Evolutionary conservation across 225 moss, liverwort and hornwort genomes (phyloP), one percentile per base, ranked within the genome.

Genomic region (Lunularia cruciata): DNA sequence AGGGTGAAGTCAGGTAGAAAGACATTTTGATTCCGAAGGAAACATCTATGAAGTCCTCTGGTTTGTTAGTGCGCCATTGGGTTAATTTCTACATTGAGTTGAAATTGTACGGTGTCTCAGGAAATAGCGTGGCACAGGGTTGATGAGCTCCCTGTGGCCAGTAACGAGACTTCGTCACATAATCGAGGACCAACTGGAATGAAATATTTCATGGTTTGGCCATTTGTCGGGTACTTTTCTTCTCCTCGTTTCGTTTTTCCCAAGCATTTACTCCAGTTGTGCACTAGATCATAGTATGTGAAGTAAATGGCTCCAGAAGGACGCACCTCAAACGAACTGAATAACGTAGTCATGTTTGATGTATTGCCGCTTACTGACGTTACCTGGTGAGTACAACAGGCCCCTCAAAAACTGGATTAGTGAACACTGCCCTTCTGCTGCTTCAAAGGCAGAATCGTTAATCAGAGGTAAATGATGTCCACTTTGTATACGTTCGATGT

Each of bases 111-210:
- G n/a, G n/a, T 30, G 22, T 33, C 59, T 32, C 80, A 86, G 86
- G 96, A 98, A 70, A 98, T 98, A 62, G 90, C 93, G 3, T 98
- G 96, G 96, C 96, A 98, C 63, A 76, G 93, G 57, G 83, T 98
- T 2, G 96, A 98, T 64, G 96, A 98, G 75, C 86, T 98, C 60
- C 93, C 90, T 4, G 78, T 85, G 28, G 93, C 89, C 58, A 91
- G 81, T 40, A 80, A 86, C 30, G 96, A 98, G 15, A 78, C 90
- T 9, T 77, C 80, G 19, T 85, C 93, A 27, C 93, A 98, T 71
- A 93, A 91, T 42, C 87, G 98, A 14, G 98, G 96, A 23, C 91
- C 93, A 38, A 89, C 89, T 2, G 98, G 98, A 63, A 76, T 87
- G 54, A 98, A 98, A 61, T 98, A 91, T 60, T 93, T 91, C 56